A percentile compares a stretch with the other conserved stretches of the same genome.
These are phyloP conservation scores for Colletotrichum truncatum DNA, from an alignment of 2,329 filamentous ascomycete species.

Conservation along the genomic window DNA sequence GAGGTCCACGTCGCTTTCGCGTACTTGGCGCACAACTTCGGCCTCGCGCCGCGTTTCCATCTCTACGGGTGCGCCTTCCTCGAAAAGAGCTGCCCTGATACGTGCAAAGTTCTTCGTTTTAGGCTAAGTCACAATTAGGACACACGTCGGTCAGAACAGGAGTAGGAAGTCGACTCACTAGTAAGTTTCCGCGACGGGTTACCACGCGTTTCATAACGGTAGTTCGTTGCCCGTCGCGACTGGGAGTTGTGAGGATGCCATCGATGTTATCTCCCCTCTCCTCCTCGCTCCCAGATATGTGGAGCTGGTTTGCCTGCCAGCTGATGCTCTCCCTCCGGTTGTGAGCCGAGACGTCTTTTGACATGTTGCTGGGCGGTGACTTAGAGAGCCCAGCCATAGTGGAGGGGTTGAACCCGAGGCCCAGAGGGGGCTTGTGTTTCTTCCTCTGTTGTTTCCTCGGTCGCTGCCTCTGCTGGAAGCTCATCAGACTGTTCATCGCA, in stretches of 20 bases:
- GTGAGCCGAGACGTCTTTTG: slow-evolving; percentile 48
- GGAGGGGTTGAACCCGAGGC: slow-evolving; percentile 59
- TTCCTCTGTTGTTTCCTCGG: slow-evolving; percentile 73
- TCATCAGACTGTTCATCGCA: slow-evolving; percentile 80
- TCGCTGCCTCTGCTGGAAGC: slow-evolving; percentile 82
- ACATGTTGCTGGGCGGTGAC: slow-evolving; percentile 72
- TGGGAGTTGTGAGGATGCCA: slow-evolving; percentile 49
- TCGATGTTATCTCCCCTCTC: slow-evolving; percentile 76
- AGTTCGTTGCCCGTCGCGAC: slow-evolving; percentile 65
- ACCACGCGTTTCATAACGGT: slow-evolving; percentile 86
- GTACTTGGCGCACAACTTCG: slow-evolving; percentile 94
- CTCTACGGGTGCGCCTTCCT: slow-evolving; percentile 89
- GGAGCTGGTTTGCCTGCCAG: slow-evolving; percentile 87
- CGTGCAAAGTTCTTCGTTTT: slow-evolving; percentile 97
- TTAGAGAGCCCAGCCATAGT: slow-evolving; percentile 63
- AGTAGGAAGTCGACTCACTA: slow-evolving; percentile 65
- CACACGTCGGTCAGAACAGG: not conserved
- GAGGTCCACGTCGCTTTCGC: slow-evolving; percentile 82
- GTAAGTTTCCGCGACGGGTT: slow-evolving; percentile 85
- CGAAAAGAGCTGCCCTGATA: slow-evolving; percentile 87
- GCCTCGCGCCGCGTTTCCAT: slow-evolving; percentile 90
- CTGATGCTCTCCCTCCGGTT: slow-evolving; percentile 88
- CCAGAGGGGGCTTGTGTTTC: slow-evolving; percentile 57
- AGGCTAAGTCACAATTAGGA: slow-evolving; percentile 66
- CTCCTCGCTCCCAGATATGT: slow-evolving; percentile 77